phyloP scores from a whole-genome alignment of 2,329 filamentous ascomycete species.

The Venturiaceae sp. region DNA sequence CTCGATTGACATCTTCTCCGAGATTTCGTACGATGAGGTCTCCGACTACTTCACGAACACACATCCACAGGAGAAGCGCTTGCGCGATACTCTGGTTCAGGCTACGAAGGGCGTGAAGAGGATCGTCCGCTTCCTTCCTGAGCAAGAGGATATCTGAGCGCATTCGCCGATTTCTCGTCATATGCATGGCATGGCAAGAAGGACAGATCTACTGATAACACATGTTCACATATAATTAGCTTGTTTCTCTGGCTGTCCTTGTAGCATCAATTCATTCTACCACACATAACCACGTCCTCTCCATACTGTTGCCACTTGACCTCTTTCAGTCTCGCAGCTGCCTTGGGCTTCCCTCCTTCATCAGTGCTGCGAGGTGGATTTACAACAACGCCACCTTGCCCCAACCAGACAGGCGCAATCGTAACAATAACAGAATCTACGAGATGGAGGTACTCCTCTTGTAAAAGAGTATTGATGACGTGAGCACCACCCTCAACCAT shows the following conservation, averaged over 20 bases:
- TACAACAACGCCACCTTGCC: constrained; percentile 65
- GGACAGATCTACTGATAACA: background rate
- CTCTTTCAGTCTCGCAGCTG: constrained; percentile 52
- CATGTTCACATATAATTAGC: background rate
- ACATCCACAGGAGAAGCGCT: background rate
- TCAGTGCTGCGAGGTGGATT: constrained; percentile 50
- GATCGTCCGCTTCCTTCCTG: background rate
- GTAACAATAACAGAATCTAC: constrained; percentile 72
- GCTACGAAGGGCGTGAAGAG: background rate
- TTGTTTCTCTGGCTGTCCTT: background rate
- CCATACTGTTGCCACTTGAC: constrained; percentile 66
- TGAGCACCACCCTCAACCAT: constrained; percentile 81
- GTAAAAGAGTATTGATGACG: constrained; percentile 70
- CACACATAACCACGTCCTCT: constrained; percentile 69
- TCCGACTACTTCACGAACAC: background rate
- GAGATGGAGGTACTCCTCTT: constrained; percentile 45
- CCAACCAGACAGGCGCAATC: constrained; percentile 75
- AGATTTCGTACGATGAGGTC: background rate
- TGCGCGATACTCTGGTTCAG: background rate
- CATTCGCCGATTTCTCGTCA: background rate
- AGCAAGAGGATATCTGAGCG: background rate
- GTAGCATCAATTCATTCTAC: constrained; percentile 20
- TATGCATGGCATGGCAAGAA: background rate
- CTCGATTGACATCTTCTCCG: background rate
- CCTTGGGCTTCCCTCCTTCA: constrained; percentile 33